phyloP scores from a whole-genome alignment of 2,329 filamentous ascomycete species.

The Cercospora janseana region DNA sequence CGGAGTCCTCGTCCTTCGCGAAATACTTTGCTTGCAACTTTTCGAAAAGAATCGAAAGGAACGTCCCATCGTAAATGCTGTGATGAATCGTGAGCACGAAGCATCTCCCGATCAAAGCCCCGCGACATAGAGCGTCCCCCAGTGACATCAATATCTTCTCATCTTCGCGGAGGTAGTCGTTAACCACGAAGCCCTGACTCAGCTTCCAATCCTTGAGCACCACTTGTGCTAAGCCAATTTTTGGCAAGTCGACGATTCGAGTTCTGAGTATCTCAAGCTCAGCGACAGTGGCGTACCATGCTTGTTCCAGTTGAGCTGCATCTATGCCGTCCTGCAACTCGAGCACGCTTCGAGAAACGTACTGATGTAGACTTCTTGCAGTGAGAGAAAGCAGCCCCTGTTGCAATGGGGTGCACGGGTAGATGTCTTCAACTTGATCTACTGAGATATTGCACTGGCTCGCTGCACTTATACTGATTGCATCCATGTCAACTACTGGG shows the following conservation, averaged over 20 bases:
- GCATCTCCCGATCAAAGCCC: conserved; percentile 29
- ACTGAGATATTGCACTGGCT: conserved; percentile 14
- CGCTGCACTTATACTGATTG: conserved; percentile 4
- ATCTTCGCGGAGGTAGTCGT: conserved; percentile 39
- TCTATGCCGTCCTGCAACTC: conserved; percentile 30
- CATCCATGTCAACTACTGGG: not conserved
- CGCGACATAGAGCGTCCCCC: conserved; percentile 48
- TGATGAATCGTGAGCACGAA: conserved; percentile 24
- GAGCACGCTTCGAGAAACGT: conserved; percentile 46
- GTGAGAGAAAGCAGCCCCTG: conserved; percentile 51
- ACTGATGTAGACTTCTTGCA: conserved; percentile 52
- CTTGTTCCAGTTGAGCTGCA: conserved; percentile 37
- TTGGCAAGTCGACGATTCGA: conserved; percentile 11
- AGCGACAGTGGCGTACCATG: conserved; percentile 20
- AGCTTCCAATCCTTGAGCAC: conserved; percentile 35
- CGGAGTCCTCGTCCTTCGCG: not conserved
- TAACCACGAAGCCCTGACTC: conserved; percentile 32
- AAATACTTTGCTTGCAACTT: conserved; percentile 7
- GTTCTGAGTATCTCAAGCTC: not conserved
- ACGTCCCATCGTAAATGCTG: conserved; percentile 9
- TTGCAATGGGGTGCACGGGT: conserved; percentile 39
- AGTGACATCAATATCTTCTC: conserved; percentile 41
- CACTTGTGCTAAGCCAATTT: conserved; percentile 21
- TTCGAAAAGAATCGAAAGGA: conserved; percentile 8
- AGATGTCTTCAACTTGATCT: conserved; percentile 49